These are phyloP conservation scores for Pugionium cornutum DNA, from an alignment of 345 rosid genomes.

Conservation along the genomic window DNA sequence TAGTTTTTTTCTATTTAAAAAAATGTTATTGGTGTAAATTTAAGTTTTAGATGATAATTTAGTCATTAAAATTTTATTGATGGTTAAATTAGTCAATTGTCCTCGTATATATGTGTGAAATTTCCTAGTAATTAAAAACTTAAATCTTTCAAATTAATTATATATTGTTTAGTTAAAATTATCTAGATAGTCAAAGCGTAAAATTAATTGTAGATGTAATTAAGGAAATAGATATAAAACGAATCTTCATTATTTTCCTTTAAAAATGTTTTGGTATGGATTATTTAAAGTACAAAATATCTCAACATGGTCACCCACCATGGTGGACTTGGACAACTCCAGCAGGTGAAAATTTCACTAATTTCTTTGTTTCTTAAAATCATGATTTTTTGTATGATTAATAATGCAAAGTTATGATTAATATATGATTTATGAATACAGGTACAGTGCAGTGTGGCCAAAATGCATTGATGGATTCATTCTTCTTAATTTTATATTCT, in stretches of 20 bases:
- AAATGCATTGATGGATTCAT: not conserved
- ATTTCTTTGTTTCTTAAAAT: not conserved
- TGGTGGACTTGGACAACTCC: slow-evolving; percentile 21
- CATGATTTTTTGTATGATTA: not conserved
- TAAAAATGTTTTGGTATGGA: not conserved
- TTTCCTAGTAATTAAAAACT: too few relatives aligned
- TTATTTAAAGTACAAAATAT: not conserved
- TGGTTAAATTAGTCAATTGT: too few relatives aligned
- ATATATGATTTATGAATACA: not conserved
- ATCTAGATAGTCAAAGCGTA: too few relatives aligned
- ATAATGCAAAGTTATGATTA: too few relatives aligned
- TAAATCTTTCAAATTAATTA: too few relatives aligned
- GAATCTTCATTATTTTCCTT: not conserved
- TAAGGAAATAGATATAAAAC: not conserved
- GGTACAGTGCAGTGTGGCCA: not conserved
- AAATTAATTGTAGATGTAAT: not conserved
- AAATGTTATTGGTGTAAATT: too few relatives aligned
- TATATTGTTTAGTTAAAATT: too few relatives aligned
- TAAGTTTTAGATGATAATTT: too few relatives aligned
- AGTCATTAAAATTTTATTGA: too few relatives aligned
- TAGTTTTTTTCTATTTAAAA: too few relatives aligned
- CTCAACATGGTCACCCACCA: slow-evolving; percentile 9
- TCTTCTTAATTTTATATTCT: not conserved
- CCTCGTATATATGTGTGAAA: too few relatives aligned
- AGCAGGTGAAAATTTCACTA: not conserved